Base-by-base conservation (phyloP, 768 basidiomycete species). In the Tulasnella sp. region DNA sequence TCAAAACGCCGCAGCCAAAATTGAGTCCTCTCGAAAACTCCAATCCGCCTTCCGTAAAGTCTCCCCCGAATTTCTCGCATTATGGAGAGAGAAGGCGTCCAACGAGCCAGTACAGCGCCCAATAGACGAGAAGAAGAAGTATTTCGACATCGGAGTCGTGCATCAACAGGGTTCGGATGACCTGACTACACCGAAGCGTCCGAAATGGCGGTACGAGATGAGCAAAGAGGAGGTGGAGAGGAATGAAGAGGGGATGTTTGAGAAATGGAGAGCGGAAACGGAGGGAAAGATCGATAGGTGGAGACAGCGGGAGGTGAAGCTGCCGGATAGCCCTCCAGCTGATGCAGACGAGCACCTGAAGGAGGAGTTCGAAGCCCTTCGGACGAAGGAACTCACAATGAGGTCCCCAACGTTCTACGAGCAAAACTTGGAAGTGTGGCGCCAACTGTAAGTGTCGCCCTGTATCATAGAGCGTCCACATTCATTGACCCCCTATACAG, bases 351-450 rank as follows among this genome's bases (percentile, higher is more conserved):
- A 73, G 46, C 70, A 55, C 15, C 67, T 79, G 16, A 79, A 74
- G 70, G 81, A 78, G 32, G 78, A 74, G 39, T 39, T 72, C 11
- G 75, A 48, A 40, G 29, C 18, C 9, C 29, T 13, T 48, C 70
- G 72, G 79, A 79, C n/a, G 73, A 48, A 4, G 73, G 42, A 44
- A 32, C 37, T 16, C 86, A 91, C 88, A 90, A 90, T 80, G 13
- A 85, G 85, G 67, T 92, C 93, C 4, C 90, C 92, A 2, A 91
- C 92, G 0, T 91, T 91, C 84, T 98, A 90, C 83, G 96, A 98
- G 84, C 88, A 93, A 57, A 98, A 98, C 83, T 82, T 98, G 69
- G 93, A 98, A 82, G 95, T 98, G 18, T 98, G 96, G 96, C 85
- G 96, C 80, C 97, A 98, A 85, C 85, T 98, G 90, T 94, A 83